Percentiles rank a stretch among this genome's conserved stretches.
phyloP scores from a whole-genome alignment of 2,329 filamentous ascomycete genomes.

The Aureobasidium sp. region DNA sequence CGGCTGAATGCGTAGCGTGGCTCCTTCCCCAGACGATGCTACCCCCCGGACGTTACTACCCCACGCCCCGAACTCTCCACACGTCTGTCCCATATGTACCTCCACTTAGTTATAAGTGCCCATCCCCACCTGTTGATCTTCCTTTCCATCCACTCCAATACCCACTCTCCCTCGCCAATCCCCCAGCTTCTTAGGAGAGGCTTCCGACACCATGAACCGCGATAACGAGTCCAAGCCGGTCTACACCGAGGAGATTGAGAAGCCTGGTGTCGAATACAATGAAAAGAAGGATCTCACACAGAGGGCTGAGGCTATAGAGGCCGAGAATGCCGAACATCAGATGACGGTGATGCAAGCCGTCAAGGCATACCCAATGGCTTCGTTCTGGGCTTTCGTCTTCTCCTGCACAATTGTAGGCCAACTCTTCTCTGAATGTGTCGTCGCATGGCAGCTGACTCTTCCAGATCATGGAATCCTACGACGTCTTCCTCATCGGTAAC shows the following conservation, averaged over 20 bases:
- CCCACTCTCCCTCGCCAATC: neutral
- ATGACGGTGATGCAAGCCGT: conserved; percentile 44
- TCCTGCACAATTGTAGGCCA: conserved; percentile 47
- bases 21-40: neutral
- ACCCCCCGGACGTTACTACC: conserved; percentile 1
- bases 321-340: conserved; percentile 46
- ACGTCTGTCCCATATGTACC: neutral
- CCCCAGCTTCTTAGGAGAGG: neutral
- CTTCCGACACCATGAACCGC: neutral
- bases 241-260: neutral
- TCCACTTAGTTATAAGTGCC: neutral
- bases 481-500: conserved; percentile 52
- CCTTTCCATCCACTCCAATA: neutral
- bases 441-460: conserved; percentile 3
- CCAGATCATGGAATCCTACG: conserved; percentile 58
- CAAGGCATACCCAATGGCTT: conserved; percentile 44
- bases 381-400: conserved; percentile 48
- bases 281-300: conserved; percentile 23
- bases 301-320: conserved; percentile 47
- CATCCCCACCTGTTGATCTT: neutral
- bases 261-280: neutral
- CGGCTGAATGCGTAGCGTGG: conserved; percentile 4
- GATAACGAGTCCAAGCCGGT: neutral
- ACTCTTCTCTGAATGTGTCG: neutral
- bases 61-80: conserved; percentile 1